phyloP scores from a whole-genome alignment of 108 stramenopile genomes.

The Mediolabrus comicus region DNA sequence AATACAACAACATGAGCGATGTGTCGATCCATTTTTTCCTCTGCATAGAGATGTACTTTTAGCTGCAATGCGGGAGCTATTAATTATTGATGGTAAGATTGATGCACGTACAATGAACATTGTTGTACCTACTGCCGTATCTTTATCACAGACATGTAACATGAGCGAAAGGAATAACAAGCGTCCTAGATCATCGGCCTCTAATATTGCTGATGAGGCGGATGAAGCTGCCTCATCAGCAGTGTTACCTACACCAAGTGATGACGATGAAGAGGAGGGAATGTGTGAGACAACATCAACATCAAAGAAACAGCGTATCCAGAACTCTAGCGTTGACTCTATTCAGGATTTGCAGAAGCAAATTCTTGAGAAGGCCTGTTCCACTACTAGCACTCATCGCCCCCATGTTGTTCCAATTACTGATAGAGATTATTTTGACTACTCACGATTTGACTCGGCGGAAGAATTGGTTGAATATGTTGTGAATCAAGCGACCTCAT shows the following conservation, averaged over 20 bases:
- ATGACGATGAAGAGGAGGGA: slow-evolving; percentile 1
- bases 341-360: slow-evolving; percentile 2
- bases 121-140: not conserved
- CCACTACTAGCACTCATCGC: not conserved
- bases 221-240: not conserved
- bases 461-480: slow-evolving; percentile 23
- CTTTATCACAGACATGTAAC: not conserved
- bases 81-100: slow-evolving; percentile 44
- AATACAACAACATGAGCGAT: no score
- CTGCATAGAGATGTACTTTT: slow-evolving; percentile 47
- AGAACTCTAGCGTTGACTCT: slow-evolving; percentile 10
- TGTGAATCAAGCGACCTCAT: not conserved
- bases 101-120: slow-evolving; percentile 38
- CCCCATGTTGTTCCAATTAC: slow-evolving; percentile 12
- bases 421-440: not conserved
- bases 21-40: slow-evolving; percentile 54
- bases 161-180: not conserved
- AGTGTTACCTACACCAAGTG: not conserved
- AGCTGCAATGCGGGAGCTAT: slow-evolving; percentile 43
- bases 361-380: not conserved
- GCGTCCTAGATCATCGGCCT: not conserved
- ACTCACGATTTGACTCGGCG: slow-evolving; percentile 9
- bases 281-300: not conserved
- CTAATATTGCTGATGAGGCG: not conserved
- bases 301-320: slow-evolving; percentile 4